A percentile compares a stretch with the other conserved stretches of the same genome.
These are phyloP conservation scores for Chytriomyces sp. DNA, from an alignment of 192 early-diverging fungal species.

Conservation along the genomic window DNA sequence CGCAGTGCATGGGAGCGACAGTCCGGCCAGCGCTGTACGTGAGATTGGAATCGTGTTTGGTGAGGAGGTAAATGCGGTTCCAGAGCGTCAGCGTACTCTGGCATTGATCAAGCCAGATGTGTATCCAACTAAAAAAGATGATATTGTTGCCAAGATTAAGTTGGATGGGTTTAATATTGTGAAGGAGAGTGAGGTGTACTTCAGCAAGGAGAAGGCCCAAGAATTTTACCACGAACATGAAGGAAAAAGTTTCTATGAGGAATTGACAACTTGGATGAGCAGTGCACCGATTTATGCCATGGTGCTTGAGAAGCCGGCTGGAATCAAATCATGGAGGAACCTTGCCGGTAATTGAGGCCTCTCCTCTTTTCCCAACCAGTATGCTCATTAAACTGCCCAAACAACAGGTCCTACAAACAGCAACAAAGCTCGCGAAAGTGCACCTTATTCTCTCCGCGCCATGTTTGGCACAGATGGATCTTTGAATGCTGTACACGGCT, in stretches of 20 bases:
- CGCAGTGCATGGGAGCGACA: conserved; percentile 63
- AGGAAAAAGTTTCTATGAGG: conserved; percentile 49
- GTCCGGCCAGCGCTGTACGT: conserved; percentile 44
- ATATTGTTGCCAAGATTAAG: conserved; percentile 45
- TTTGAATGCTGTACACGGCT: conserved; percentile 63
- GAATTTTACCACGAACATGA: conserved; percentile 58
- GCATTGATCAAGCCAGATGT: conserved; percentile 58
- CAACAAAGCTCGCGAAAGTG: conserved; percentile 50
- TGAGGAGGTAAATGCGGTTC: conserved; percentile 30
- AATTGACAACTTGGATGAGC: conserved; percentile 58
- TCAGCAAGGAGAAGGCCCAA: conserved; percentile 43
- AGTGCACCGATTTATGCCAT: conserved; percentile 55
- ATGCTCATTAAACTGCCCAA: conserved; percentile 43
- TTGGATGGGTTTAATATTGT: conserved; percentile 51
- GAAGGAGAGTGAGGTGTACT: conserved; percentile 45
- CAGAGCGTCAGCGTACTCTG: conserved; percentile 35
- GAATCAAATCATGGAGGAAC: conserved; percentile 30
- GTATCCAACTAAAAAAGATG: conserved; percentile 52
- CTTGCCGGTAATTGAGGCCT: conserved; percentile 46
- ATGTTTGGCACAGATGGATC: conserved; percentile 60
- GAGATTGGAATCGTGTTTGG: conserved; percentile 52
- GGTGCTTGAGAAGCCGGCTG: conserved; percentile 41
- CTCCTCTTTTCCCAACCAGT: conserved; percentile 50
- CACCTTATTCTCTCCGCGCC: conserved; percentile 54
- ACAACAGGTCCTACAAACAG: conserved; percentile 60